Percentiles rank a stretch among this genome's conserved stretches.
phyloP scores from a whole-genome alignment of 2,329 filamentous ascomycete species.

The Clonostachys byssicola region DNA sequence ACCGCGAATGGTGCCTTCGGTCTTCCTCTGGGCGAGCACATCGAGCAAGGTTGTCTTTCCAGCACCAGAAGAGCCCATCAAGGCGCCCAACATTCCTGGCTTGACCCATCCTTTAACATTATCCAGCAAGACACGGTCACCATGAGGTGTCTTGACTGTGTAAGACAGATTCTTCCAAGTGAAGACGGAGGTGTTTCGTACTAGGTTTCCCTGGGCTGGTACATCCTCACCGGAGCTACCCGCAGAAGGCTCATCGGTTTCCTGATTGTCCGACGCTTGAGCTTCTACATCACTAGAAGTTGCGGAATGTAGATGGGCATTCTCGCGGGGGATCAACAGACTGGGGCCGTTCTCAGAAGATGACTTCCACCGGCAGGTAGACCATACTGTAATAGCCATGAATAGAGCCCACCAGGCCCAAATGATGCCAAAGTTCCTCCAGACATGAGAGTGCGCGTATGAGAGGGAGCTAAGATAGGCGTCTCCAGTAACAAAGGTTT shows the following conservation, averaged over 20 bases:
- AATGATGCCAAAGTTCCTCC: constrained; percentile 58
- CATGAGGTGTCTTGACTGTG: constrained; percentile 57
- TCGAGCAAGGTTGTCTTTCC: constrained; percentile 39
- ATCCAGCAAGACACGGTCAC: constrained; percentile 67
- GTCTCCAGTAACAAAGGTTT: constrained; percentile 48
- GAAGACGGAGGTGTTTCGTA: constrained; percentile 64
- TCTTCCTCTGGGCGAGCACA: constrained; percentile 42
- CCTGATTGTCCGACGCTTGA: constrained; percentile 16
- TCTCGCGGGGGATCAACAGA: constrained; percentile 60
- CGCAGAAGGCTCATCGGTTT: background rate
- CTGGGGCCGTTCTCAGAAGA: constrained; percentile 45
- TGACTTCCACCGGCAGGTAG: constrained; percentile 53
- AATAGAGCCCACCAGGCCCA: constrained; percentile 62
- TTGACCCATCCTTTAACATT: constrained; percentile 87
- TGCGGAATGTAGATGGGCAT: constrained; percentile 28
- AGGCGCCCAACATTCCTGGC: constrained; percentile 78
- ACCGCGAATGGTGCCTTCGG: constrained; percentile 59
- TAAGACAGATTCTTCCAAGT: constrained; percentile 73
- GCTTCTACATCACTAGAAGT: constrained; percentile 44
- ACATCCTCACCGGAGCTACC: constrained; percentile 2
- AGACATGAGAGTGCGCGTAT: constrained; percentile 46
- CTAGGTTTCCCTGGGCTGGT: constrained; percentile 26
- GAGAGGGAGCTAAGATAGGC: constrained; percentile 51
- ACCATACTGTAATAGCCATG: constrained; percentile 51
- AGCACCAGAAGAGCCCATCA: constrained; percentile 58